Conservation (phyloP, 1,139 yeast species). For the Suhomyces kunorum region DNA sequence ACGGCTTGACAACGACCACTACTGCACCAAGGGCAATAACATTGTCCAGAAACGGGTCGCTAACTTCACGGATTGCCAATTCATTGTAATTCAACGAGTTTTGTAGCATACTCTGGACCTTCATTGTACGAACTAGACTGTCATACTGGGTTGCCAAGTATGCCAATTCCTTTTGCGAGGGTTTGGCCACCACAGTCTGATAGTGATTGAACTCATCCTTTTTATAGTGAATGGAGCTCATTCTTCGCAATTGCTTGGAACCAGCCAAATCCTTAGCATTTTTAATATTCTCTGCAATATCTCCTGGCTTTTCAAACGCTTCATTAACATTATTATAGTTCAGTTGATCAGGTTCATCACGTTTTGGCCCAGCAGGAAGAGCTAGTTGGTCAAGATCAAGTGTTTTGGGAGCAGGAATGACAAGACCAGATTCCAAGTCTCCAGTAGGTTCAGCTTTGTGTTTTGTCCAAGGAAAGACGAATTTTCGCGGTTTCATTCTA, state of each 20-base stretch:
- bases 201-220: constrained; percentile 8
- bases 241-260: constrained; percentile 5
- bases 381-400: no score
- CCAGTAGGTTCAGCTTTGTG: no score
- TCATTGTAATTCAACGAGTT: constrained; percentile 16
- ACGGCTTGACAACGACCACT: constrained; percentile 41
- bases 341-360: constrained; percentile 12
- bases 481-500: no score
- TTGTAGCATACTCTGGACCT: constrained; percentile 29
- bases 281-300: constrained; percentile 3
- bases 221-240: constrained; percentile 17
- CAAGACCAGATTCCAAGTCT: no score
- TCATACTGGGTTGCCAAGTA: constrained; percentile 25
- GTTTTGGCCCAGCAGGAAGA: no score
- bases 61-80: constrained; percentile 24
- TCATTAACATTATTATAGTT: constrained; percentile 22
- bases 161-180: constrained; percentile 16
- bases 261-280: not conserved
- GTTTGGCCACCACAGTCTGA: constrained; percentile 20
- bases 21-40: constrained; percentile 34
- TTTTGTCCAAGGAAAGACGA: no score
- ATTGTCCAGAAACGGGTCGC: constrained; percentile 34
- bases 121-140: constrained; percentile 30
- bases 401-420: no score
- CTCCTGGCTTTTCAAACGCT: constrained; percentile 18